Conservation (phyloP, 2,329 filamentous ascomycete genomes). For the Exserohilum turcica region DNA sequence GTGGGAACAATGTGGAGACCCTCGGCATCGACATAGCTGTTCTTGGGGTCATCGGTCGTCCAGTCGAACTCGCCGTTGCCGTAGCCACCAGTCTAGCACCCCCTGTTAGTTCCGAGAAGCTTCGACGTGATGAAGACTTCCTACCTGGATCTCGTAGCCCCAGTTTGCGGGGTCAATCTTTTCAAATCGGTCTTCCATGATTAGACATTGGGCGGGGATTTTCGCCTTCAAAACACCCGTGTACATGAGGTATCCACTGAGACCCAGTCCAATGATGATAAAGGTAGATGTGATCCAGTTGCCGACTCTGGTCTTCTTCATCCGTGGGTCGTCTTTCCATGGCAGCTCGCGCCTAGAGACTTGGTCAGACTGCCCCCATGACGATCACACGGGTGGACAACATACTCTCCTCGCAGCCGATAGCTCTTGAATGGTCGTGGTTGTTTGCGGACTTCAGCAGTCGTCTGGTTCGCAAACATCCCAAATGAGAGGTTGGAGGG, state of each 20-base stretch:
- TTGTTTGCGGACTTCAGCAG: constrained; percentile 17
- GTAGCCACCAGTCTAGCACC: constrained; percentile 63
- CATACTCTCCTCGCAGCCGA: constrained; percentile 30
- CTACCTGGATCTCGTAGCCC: constrained; percentile 72
- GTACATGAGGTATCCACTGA: constrained; percentile 28
- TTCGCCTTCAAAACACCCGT: constrained; percentile 23
- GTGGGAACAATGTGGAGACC: constrained; percentile 76
- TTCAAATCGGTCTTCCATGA: constrained; percentile 63
- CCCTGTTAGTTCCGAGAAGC: neutral
- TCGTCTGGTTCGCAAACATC: constrained; percentile 5
- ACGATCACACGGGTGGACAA: neutral
- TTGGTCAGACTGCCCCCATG: neutral
- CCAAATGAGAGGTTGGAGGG: constrained; percentile 11
- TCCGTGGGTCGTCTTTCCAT: constrained; percentile 29
- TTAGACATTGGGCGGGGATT: constrained; percentile 28
- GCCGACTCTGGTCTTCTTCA: constrained; percentile 28
- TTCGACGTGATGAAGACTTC: neutral
- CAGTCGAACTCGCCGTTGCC: constrained; percentile 73
- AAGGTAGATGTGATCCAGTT: constrained; percentile 26
- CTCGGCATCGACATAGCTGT: constrained; percentile 72
- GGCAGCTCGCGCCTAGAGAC: constrained; percentile 26
- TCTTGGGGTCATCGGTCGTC: constrained; percentile 73
- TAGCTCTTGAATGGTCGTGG: constrained; percentile 31
- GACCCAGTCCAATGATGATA: constrained; percentile 16
- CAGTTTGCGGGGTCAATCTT: constrained; percentile 66